Conservation (phyloP, 2,329 filamentous ascomycete species). For the Fusarium denticulatum region DNA sequence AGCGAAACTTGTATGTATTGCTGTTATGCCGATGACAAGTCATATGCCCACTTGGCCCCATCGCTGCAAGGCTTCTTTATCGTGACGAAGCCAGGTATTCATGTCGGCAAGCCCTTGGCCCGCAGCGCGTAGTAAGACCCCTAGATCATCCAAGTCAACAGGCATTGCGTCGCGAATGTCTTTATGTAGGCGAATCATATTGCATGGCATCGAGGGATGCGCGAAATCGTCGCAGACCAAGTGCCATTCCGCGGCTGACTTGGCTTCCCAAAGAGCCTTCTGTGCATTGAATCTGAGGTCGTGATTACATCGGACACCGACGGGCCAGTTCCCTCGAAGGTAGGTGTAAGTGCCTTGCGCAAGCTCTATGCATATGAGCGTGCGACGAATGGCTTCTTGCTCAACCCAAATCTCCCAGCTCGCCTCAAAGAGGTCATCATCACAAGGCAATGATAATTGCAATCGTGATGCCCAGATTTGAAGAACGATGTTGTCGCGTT, state of each 20-base stretch:
- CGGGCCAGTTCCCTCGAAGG: neutral
- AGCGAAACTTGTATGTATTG: neutral
- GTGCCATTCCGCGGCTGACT: neutral
- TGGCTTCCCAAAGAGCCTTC: neutral
- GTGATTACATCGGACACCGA: neutral
- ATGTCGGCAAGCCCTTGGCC: neutral
- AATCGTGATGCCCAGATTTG: neutral
- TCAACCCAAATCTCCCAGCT: neutral
- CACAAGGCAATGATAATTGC: fast-evolving
- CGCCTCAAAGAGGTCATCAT: fast-evolving
- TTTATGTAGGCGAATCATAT: neutral
- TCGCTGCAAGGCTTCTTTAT: neutral
- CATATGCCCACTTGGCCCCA: neutral
- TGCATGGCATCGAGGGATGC: neutral
- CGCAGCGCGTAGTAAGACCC: neutral
- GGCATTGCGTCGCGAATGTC: neutral
- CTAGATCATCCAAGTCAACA: neutral
- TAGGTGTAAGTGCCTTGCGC: neutral
- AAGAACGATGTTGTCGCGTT: neutral
- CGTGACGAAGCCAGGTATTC: neutral
- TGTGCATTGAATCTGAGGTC: neutral
- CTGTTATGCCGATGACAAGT: neutral
- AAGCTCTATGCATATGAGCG: neutral
- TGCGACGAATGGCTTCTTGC: neutral
- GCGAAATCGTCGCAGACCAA: neutral